These are phyloP conservation scores for Pascua sp. DNA, from an alignment of 1,284 basidiomycete species.

Conservation along the genomic window DNA sequence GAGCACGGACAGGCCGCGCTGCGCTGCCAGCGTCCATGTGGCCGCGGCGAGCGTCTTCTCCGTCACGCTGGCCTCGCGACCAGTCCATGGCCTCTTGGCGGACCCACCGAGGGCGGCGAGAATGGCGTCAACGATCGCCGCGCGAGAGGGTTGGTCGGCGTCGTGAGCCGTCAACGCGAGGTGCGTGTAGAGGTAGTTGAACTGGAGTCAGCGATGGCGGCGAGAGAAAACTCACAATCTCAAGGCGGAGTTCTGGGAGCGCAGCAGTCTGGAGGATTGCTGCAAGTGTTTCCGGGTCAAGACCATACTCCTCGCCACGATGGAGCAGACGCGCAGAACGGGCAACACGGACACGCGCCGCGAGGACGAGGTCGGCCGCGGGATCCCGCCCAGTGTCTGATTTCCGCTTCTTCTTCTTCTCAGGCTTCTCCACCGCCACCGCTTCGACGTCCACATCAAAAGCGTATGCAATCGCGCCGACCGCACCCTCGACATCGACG, in stretches of 20 bases:
- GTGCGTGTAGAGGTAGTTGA: conserved; percentile 14
- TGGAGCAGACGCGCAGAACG: conserved; percentile 8
- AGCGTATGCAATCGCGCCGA: conserved; percentile 8
- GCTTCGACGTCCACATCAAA: conserved; percentile 8
- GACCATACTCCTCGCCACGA: conserved; percentile 1
- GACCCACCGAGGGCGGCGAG: conserved; percentile 6
- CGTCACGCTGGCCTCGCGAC: conserved; percentile 11
- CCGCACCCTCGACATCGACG: conserved; percentile 12
- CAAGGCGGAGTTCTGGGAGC: conserved; percentile 13
- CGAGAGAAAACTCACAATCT: conserved; percentile 2
- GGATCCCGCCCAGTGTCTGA: neutral
- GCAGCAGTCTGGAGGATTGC: neutral
- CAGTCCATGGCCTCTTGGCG: conserved; percentile 6
- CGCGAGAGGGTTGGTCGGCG: neutral
- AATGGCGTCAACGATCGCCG: conserved; percentile 8
- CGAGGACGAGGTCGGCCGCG: conserved; percentile 8
- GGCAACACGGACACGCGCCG: conserved; percentile 13
- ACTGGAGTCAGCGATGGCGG: neutral
- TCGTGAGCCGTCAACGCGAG: conserved; percentile 9
- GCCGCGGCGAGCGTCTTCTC: conserved; percentile 15
- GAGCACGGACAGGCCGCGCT: conserved; percentile 22
- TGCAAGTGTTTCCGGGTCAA: neutral
- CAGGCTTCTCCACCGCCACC: neutral
- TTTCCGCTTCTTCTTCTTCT: conserved; percentile 16
- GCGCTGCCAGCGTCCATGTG: conserved; percentile 23